These are phyloP conservation scores for Prinsepia uniflora DNA, from an alignment of 306 rosid genomes.

Conservation along the genomic window DNA sequence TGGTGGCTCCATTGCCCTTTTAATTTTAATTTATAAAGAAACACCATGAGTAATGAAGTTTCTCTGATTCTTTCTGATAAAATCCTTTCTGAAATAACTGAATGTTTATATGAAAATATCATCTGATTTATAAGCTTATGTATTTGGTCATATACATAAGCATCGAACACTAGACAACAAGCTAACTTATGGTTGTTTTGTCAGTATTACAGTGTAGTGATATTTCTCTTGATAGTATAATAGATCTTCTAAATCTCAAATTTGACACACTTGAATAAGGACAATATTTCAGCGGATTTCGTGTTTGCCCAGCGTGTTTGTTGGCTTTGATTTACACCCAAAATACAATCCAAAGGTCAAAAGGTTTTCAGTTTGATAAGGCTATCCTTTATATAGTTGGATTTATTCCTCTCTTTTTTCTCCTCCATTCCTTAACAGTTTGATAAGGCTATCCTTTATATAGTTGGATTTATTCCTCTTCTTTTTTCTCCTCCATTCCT, in stretches of 20 bases:
- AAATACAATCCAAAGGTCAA: too few relatives aligned
- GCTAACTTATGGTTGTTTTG: not conserved
- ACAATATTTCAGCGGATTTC: too few relatives aligned
- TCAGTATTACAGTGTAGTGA: not conserved
- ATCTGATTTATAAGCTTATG: not conserved
- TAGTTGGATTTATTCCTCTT: too few relatives aligned
- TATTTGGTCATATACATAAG: not conserved
- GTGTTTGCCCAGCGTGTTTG: too few relatives aligned
- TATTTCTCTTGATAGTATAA: too few relatives aligned
- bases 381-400: not conserved
- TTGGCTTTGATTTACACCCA: too few relatives aligned
- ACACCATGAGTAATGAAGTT: not conserved
- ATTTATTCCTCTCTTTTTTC: not conserved
- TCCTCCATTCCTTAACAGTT: not conserved
- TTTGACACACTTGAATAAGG: too few relatives aligned
- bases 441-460: too few relatives aligned
- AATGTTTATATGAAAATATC: not conserved
- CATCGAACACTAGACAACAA: not conserved
- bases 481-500: too few relatives aligned
- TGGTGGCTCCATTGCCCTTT: conserved; percentile 11
- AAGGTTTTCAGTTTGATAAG: not conserved
- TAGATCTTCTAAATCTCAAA: too few relatives aligned
- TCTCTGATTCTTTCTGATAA: not conserved
- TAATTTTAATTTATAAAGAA: conserved; percentile 4
- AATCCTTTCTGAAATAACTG: not conserved